phyloP scores from a whole-genome alignment of 2,329 filamentous ascomycete species.

The Phaeophleospora eucalypticola region DNA sequence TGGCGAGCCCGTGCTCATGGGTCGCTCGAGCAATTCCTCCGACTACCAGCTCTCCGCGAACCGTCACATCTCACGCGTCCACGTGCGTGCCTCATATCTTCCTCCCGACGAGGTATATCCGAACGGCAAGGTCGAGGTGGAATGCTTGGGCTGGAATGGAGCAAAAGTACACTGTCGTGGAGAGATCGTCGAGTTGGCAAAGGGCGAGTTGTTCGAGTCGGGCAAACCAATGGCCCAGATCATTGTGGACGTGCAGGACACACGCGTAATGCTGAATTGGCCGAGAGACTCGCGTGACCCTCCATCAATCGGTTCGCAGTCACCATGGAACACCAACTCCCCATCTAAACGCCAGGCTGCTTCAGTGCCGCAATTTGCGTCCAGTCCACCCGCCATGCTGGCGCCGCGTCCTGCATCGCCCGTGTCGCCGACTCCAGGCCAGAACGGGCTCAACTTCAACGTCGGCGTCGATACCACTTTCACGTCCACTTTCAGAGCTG shows the following conservation, averaged over 20 bases:
- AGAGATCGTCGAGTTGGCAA: constrained; percentile 76
- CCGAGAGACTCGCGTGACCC: constrained; percentile 56
- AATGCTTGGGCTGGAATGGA: constrained; percentile 95
- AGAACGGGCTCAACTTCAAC: constrained; percentile 34
- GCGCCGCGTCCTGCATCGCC: constrained; percentile 64
- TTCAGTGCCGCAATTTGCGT: constrained; percentile 45
- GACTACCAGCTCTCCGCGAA: constrained; percentile 91
- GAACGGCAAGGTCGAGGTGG: constrained; percentile 75
- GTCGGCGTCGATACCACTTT: constrained; percentile 36
- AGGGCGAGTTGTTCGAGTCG: constrained; percentile 85
- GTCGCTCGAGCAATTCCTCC: constrained; percentile 90
- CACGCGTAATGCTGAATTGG: constrained; percentile 86
- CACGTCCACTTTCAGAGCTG: constrained; percentile 40
- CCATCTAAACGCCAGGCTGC: constrained; percentile 48
- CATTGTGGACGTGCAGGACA: constrained; percentile 92
- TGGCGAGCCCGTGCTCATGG: constrained; percentile 80
- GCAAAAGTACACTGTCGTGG: constrained; percentile 89
- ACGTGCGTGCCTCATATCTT: constrained; percentile 83
- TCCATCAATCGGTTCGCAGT: constrained; percentile 57
- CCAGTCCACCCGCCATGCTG: constrained; percentile 59
- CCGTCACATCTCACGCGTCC: constrained; percentile 86
- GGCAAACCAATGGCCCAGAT: constrained; percentile 85
- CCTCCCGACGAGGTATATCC: constrained; percentile 64
- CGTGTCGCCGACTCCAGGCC: constrained; percentile 64
- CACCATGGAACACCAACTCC: constrained; percentile 60